phyloP scores from a whole-genome alignment of 768 basidiomycete genomes.

The Asterophora lycoperdoides region DNA sequence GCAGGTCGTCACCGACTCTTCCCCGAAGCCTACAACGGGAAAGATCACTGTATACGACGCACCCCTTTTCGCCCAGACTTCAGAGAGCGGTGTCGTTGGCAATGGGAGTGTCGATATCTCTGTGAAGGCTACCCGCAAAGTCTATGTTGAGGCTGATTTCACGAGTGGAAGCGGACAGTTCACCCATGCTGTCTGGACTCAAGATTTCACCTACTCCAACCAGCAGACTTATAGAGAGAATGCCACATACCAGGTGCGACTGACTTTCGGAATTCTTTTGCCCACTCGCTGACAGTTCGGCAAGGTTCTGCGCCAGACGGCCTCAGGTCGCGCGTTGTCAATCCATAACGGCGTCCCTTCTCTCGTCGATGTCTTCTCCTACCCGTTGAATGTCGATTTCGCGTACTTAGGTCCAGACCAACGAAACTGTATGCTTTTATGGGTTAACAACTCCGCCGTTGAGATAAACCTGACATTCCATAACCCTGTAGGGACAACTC shows the following conservation, averaged over 20 bases:
- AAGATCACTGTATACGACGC: constrained; percentile 56
- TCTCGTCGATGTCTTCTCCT: constrained; percentile 40
- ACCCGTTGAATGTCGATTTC: constrained; percentile 44
- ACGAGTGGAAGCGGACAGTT: constrained; percentile 54
- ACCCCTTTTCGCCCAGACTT: constrained; percentile 51
- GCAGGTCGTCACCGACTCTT: constrained; percentile 65
- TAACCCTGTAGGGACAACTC: constrained; percentile 38
- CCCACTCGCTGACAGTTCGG: constrained; percentile 2
- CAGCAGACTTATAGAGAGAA: constrained; percentile 56
- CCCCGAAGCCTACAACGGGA: constrained; percentile 60
- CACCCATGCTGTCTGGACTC: constrained; percentile 57
- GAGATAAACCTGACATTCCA: neutral
- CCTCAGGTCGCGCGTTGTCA: constrained; percentile 33
- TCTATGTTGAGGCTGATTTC: constrained; percentile 61
- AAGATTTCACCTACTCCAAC: constrained; percentile 58
- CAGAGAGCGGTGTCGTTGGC: constrained; percentile 38
- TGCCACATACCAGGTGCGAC: constrained; percentile 34
- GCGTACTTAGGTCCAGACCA: constrained; percentile 30
- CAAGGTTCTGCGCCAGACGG: constrained; percentile 39
- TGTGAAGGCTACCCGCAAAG: constrained; percentile 51
- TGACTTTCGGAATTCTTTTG: neutral
- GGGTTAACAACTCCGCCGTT: neutral
- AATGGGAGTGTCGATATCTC: constrained; percentile 55
- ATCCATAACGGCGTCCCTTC: constrained; percentile 38
- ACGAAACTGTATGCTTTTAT: constrained; percentile 31